These are phyloP conservation scores for Aphanomyces astaci DNA, from an alignment of 352 stramenopile species.

Conservation along the genomic window DNA sequence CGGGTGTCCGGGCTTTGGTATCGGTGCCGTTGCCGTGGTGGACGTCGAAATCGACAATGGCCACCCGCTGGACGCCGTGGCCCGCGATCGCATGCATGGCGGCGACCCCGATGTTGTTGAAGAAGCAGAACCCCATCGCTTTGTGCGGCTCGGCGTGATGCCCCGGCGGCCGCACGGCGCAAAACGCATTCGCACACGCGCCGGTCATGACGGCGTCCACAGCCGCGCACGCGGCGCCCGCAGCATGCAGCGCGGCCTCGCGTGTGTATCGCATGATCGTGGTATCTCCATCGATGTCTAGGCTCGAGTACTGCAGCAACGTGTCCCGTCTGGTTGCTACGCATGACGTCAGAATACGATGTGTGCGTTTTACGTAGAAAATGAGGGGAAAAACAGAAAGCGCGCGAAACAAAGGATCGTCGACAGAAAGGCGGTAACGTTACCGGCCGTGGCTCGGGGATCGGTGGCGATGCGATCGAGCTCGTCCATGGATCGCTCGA, in stretches of 20 bases:
- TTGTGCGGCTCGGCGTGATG: constrained; percentile 45
- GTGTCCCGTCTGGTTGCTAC: constrained; percentile 34
- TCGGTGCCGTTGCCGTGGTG: constrained; percentile 87
- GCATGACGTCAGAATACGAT: constrained; percentile 11
- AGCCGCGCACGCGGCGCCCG: constrained; percentile 72
- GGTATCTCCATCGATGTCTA: constrained; percentile 62
- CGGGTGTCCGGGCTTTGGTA: constrained; percentile 29
- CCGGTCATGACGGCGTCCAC: constrained; percentile 42
- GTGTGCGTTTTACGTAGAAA: no score
- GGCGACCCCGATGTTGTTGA: constrained; percentile 94
- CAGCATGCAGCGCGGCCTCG: constrained; percentile 49
- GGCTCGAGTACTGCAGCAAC: constrained; percentile 55
- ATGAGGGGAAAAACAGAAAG: no score
- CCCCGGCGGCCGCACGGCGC: constrained; percentile 60
- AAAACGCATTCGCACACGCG: constrained; percentile 73
- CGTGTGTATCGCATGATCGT: constrained; percentile 63
- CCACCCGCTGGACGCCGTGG: constrained; percentile 38
- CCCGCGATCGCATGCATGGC: constrained; percentile 86
- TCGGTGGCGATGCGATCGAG: constrained; percentile 29
- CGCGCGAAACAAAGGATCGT: no score
- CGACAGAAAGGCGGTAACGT: no score
- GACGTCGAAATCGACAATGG: constrained; percentile 69
- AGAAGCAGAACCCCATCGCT: constrained; percentile 90
- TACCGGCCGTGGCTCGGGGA: constrained; percentile 22
- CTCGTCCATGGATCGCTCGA: constrained; percentile 50